phyloP scores from a whole-genome alignment of 495 filamentous ascomycete genomes.

The Xylaria grammica region DNA sequence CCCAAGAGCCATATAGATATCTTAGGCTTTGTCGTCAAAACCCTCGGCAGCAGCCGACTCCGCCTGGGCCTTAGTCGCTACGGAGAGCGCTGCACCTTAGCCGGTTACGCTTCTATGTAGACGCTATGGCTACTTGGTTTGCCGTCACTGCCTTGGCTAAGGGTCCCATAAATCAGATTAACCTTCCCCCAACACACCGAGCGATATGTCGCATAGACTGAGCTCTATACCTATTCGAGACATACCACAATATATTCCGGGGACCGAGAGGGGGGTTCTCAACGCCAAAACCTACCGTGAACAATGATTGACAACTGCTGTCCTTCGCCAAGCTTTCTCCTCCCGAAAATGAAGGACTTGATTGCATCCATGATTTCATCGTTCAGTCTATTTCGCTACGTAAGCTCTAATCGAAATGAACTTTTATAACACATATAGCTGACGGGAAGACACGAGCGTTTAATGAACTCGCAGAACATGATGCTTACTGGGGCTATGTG shows the following conservation, averaged over 20 bases:
- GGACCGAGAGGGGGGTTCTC: background rate
- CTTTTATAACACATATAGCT: background rate
- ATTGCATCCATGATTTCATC: constrained; percentile 12
- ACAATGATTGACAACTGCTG: background rate
- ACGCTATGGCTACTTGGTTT: background rate
- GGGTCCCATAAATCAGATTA: background rate
- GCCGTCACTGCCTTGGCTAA: background rate
- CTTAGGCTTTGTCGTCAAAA: background rate
- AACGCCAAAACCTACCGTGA: background rate
- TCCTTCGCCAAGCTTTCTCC: background rate
- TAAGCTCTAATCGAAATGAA: background rate
- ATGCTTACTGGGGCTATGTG: constrained; percentile 28
- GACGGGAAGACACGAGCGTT: constrained; percentile 22
- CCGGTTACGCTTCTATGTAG: background rate
- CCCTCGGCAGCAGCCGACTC: background rate
- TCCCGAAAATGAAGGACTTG: background rate
- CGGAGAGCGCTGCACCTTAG: background rate
- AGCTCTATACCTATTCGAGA: constrained; percentile 25
- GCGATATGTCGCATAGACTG: constrained; percentile 21
- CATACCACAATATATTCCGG: constrained; percentile 20
- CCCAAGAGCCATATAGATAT: background rate
- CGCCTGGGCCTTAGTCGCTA: background rate
- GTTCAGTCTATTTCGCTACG: background rate
- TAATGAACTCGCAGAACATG: constrained; percentile 26
- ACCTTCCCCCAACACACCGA: background rate